Evolutionary conservation across 2,329 filamentous ascomycete genomes (phyloP), one percentile per base, ranked within the genome.

Genomic region (Ascochyta koolunga): DNA sequence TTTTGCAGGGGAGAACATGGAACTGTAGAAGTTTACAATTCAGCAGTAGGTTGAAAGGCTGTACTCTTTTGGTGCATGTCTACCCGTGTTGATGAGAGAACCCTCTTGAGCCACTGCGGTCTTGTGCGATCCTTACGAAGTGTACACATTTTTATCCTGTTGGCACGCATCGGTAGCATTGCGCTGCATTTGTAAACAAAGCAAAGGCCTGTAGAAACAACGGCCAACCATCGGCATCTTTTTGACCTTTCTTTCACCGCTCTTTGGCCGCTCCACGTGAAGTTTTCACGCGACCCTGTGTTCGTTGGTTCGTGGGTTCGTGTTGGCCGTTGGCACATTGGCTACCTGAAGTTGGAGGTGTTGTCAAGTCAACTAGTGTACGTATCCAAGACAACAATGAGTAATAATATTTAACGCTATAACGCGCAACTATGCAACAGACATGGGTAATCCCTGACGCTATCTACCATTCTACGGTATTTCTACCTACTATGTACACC

Each of bases 1-100:
- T 19, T 67, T 67, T 41, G 61, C 72, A 13, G 67, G 66, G 37
- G 67, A 66, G 54, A 70, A 65, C 38, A 47, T 68, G 18, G 72
- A 75, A 49, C 60, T 75, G 61, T 74, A 70, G 43, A 37, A 21
- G 32, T 13, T 18, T 18, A 7, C 4, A 16, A 13, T 25, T 36
- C 11, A 21, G 24, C 9, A 33, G 24, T 8, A 39, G 37, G 53
- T 50, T 48, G 33, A 51, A 52, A 37, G 52, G 37, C 32, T 15
- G 42, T 29, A 44, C 19, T 29, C 10, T 16, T 5, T 19, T 56
- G 22, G 48, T 27, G 36, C 38, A 24, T 24, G 45, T 25, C 48
- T 38, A 47, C 47, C 47, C 35, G 43, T 33, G 36, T 35, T 6
- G 21, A 40, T 39, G 32, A 42, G 22, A 27, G 10, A 40, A 36